phyloP scores from a whole-genome alignment of 208 protist genomes.

The Trypanosoma rangeli region DNA sequence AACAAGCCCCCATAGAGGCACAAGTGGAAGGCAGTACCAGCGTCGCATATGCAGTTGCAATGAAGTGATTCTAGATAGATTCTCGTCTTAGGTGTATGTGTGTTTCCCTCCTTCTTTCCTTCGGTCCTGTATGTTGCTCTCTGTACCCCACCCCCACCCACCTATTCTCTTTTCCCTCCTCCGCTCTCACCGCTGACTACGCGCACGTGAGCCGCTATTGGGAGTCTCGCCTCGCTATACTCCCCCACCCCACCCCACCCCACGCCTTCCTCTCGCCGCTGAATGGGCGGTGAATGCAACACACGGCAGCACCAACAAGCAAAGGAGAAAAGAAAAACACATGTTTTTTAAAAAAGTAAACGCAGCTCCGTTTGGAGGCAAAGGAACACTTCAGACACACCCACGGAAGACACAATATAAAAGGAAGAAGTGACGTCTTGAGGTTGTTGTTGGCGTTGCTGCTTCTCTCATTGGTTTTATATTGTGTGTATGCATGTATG shows the following conservation, averaged over 20 bases:
- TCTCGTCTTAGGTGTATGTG: not conserved
- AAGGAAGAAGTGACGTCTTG: not conserved
- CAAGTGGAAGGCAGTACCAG: slow-evolving; percentile 14
- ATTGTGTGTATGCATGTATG: not conserved
- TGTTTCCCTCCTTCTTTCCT: not conserved
- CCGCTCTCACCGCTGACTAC: not conserved
- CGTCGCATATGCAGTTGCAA: slow-evolving; percentile 17
- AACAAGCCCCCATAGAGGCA: not conserved
- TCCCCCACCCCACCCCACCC: not conserved
- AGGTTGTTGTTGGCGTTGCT: not conserved
- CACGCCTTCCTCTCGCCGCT: not conserved
- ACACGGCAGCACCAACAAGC: not conserved
- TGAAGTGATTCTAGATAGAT: not conserved
- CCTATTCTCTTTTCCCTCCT: not conserved
- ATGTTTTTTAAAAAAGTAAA: not conserved
- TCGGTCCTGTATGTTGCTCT: not conserved
- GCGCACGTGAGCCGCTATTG: not conserved
- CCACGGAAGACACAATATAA: not conserved
- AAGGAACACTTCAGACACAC: not conserved
- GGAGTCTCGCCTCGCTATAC: not conserved
- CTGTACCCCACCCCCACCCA: not conserved
- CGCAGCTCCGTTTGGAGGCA: not conserved
- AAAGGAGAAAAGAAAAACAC: not conserved
- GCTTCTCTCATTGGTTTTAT: not conserved
- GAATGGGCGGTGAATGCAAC: not conserved